A percentile compares a stretch with the other conserved stretches of the same genome.
Evolutionary conservation across 2,329 filamentous ascomycete genomes (phyloP).

Genomic region (Epicoccum nigrum): DNA sequence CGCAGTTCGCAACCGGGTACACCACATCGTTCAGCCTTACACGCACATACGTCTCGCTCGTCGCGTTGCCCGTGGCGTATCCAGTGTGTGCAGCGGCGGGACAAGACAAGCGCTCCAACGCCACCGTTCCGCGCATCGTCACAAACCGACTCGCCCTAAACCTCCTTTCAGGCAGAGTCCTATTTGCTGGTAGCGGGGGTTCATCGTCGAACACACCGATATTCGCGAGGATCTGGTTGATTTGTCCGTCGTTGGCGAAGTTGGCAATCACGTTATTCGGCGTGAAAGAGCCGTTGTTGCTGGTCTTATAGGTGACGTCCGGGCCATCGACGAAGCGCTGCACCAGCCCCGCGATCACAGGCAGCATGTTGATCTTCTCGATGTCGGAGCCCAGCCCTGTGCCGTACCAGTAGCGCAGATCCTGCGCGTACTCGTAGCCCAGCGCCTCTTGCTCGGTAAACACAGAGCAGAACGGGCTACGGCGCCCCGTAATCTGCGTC

Average conservation of each 20-base stretch:
- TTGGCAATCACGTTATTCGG: constrained; percentile 65
- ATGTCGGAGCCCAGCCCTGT: constrained; percentile 63
- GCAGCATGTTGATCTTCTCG: constrained; percentile 65
- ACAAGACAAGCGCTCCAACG: constrained; percentile 68
- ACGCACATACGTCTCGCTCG: constrained; percentile 56
- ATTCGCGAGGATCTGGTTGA: constrained; percentile 65
- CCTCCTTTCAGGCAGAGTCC: constrained; percentile 56
- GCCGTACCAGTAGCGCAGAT: constrained; percentile 72
- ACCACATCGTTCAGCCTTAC: constrained; percentile 68
- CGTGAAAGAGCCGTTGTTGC: constrained; percentile 56
- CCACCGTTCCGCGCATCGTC: constrained; percentile 69
- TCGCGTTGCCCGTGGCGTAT: constrained; percentile 11
- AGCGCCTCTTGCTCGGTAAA: constrained; percentile 67
- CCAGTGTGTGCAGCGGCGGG: constrained; percentile 10
- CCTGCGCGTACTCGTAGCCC: constrained; percentile 70
- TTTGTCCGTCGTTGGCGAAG: constrained; percentile 71
- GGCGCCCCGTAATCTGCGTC: constrained; percentile 66
- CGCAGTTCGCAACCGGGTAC: constrained; percentile 64
- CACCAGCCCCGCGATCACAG: constrained; percentile 62
- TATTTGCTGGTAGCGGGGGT: constrained; percentile 54
- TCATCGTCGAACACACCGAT: constrained; percentile 68
- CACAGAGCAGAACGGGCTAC: constrained; percentile 66
- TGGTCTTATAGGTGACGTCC: constrained; percentile 55
- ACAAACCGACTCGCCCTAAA: constrained; percentile 64
- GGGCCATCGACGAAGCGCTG: constrained; percentile 61